Percentiles rank a stretch among this genome's conserved stretches.
Evolutionary conservation across 2,329 filamentous ascomycete species (phyloP).

Genomic region (Ophiostoma australiae): DNA sequence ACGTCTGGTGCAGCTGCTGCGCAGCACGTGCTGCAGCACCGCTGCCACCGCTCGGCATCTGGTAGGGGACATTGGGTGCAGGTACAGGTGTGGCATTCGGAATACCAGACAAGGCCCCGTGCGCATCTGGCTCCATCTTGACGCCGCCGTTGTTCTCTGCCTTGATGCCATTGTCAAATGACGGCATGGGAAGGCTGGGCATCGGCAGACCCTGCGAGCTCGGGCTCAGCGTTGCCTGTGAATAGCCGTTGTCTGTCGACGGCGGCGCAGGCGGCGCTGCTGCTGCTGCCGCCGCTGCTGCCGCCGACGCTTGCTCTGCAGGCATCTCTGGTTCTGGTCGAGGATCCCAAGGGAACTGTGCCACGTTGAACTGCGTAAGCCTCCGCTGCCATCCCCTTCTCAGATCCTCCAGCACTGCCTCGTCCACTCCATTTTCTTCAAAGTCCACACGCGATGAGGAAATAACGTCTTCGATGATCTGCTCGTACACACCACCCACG

Average conservation of each 20-base stretch:
- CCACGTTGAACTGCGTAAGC: conserved; percentile 76
- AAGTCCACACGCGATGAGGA: conserved; percentile 90
- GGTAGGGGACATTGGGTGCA: conserved; percentile 32
- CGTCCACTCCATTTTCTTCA: conserved; percentile 90
- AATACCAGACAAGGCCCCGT: conserved; percentile 11
- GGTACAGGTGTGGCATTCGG: conserved; percentile 15
- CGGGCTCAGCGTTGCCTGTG: conserved; percentile 37
- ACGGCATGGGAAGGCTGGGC: conserved; percentile 32
- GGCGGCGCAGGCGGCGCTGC: conserved; percentile 27
- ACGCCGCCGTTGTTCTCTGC: conserved; percentile 26
- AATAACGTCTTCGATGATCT: conserved; percentile 79
- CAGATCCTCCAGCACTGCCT: conserved; percentile 79
- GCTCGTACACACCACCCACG: conserved; percentile 73
- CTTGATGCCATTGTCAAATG: conserved; percentile 23
- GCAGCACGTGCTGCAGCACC: conserved; percentile 53
- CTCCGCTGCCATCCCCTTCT: conserved; percentile 91
- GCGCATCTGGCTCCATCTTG: conserved; percentile 26
- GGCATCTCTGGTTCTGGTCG: conserved; percentile 55
- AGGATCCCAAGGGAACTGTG: conserved; percentile 92
- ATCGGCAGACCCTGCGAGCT: conserved; percentile 32
- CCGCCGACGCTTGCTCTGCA: conserved; percentile 33
- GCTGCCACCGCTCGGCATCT: conserved; percentile 30
- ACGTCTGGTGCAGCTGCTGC: conserved; percentile 54
- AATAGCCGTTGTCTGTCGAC: conserved; percentile 30
- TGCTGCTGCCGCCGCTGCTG: conserved; percentile 22